phyloP scores from a whole-genome alignment of 768 basidiomycete genomes.

The Tulasnella calospora region DNA sequence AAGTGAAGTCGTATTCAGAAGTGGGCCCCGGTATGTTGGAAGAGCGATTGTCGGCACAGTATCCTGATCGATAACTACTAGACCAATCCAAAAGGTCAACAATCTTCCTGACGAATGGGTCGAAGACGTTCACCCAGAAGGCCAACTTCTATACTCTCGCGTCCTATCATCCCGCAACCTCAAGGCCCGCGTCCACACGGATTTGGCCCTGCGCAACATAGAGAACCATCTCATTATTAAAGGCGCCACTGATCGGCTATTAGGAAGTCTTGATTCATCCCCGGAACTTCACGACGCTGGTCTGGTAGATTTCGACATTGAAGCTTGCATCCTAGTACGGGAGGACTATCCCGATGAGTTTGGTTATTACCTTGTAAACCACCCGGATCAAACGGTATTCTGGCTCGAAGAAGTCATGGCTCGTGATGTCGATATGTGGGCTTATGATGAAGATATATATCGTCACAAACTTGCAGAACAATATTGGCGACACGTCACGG shows the following conservation, averaged over 20 bases:
- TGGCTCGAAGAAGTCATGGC: not conserved
- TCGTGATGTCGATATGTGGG: not conserved
- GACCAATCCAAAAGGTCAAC: not conserved
- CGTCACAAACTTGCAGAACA: not conserved
- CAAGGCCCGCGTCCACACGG: not conserved
- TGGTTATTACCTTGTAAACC: not conserved
- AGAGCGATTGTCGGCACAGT: not conserved
- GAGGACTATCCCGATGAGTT: not conserved
- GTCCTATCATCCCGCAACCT: not conserved
- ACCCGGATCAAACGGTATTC: not conserved
- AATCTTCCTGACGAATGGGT: not conserved
- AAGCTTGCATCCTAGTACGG: not conserved
- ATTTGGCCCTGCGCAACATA: not conserved
- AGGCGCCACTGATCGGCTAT: not conserved
- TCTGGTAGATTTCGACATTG: not conserved
- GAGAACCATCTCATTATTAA: not conserved
- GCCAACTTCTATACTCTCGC: not conserved
- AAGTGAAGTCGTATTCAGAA: not conserved
- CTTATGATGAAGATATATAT: not conserved
- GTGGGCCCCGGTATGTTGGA: not conserved
- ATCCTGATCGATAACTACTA: not conserved
- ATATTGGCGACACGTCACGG: slow-evolving; percentile 9
- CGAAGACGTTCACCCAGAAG: not conserved
- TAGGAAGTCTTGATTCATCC: not conserved
- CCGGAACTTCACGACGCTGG: not conserved